Percentiles rank a stretch among this genome's conserved stretches.
phyloP scores from a whole-genome alignment of 2,329 filamentous ascomycete species.

The Aspergillus cejpii region DNA sequence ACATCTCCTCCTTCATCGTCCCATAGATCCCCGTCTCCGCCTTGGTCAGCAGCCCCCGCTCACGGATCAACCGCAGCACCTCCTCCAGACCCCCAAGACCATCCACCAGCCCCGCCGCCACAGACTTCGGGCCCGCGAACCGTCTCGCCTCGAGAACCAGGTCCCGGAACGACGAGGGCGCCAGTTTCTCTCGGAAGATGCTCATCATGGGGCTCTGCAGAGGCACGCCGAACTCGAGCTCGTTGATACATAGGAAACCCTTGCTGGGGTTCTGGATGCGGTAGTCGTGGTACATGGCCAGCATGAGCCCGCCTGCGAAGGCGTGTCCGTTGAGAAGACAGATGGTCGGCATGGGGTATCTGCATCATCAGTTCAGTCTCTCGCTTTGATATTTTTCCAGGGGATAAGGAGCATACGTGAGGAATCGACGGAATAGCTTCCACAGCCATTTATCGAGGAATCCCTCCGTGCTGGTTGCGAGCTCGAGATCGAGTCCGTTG shows the following conservation, averaged over 20 bases:
- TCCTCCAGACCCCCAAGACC: conserved; percentile 59
- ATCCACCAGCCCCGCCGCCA: conserved; percentile 63
- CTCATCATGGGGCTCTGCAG: conserved; percentile 66
- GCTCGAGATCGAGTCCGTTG: conserved; percentile 71
- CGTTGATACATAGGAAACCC: conserved; percentile 75
- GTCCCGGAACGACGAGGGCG: conserved; percentile 50
- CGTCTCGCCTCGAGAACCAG: conserved; percentile 68
- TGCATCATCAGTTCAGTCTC: conserved; percentile 16
- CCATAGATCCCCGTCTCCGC: conserved; percentile 62
- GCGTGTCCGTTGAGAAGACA: conserved; percentile 74
- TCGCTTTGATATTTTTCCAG: not conserved
- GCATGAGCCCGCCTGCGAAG: conserved; percentile 76
- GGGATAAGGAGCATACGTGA: conserved; percentile 43
- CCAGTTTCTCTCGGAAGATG: conserved; percentile 66
- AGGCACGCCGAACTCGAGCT: conserved; percentile 72
- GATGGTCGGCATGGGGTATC: conserved; percentile 73
- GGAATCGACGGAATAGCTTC: conserved; percentile 57
- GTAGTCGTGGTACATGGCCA: conserved; percentile 77
- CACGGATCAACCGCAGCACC: conserved; percentile 53
- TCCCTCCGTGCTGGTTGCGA: conserved; percentile 53
- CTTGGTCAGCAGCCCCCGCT: conserved; percentile 56
- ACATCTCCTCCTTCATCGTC: conserved; percentile 68
- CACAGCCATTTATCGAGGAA: conserved; percentile 60
- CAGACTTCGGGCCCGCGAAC: conserved; percentile 57
- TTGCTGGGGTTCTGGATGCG: conserved; percentile 63